Evolutionary conservation across 148 eudicot species (phyloP).

Genomic region (Bassia scoparia): DNA sequence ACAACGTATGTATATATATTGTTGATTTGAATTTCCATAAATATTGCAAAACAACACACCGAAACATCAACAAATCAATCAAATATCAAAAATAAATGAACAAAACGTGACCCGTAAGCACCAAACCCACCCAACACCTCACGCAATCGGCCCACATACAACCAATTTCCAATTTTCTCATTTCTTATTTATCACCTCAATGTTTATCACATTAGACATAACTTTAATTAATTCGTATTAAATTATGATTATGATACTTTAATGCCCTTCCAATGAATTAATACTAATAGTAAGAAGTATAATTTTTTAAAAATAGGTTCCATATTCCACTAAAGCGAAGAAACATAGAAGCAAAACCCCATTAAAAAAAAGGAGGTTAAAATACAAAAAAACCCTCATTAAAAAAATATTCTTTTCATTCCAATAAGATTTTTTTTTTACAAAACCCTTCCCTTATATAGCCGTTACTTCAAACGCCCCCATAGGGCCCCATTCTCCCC

Average conservation of each 20-base stretch:
- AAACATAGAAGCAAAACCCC: background rate
- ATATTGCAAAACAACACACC: background rate
- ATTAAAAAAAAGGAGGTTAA: background rate
- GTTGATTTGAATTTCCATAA: background rate
- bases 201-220: background rate
- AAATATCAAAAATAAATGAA: background rate
- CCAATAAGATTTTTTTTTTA: background rate
- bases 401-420: background rate
- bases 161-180: background rate
- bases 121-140: conserved; percentile 14
- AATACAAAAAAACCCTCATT: background rate
- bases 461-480: conserved; percentile 25
- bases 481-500: background rate
- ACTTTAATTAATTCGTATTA: background rate
- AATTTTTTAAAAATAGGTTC: background rate
- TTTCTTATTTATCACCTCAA: background rate
- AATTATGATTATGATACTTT: background rate
- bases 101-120: background rate
- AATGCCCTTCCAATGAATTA: too few relatives aligned
- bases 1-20: too few relatives aligned
- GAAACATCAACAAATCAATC: conserved; percentile 1
- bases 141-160: conserved; percentile 13
- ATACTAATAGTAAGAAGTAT: too few relatives aligned
- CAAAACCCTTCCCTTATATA: conserved; percentile 14
- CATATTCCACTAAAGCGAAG: background rate